Conservation (phyloP, 2,329 filamentous ascomycete genomes). For the Pseudopyricularia javanii region DNA sequence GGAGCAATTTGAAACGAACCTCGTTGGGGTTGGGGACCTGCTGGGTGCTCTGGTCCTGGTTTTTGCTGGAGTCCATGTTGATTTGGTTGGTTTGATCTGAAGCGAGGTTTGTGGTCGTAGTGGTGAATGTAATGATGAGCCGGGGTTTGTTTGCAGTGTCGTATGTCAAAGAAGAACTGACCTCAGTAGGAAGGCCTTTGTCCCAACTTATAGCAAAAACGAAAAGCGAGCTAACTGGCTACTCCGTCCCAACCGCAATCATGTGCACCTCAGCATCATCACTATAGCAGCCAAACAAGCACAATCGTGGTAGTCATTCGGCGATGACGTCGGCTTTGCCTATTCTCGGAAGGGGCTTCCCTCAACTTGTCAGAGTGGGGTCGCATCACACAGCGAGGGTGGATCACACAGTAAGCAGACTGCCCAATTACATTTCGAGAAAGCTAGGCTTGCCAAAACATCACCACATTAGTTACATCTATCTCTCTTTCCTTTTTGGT, state of each 20-base stretch:
- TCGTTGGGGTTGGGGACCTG: constrained; percentile 10
- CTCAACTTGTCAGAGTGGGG: background rate
- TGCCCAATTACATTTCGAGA: background rate
- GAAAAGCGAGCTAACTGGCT: background rate
- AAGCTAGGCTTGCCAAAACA: background rate
- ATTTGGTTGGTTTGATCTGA: background rate
- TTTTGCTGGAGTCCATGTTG: constrained; percentile 15
- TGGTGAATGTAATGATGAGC: background rate
- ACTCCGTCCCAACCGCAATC: background rate
- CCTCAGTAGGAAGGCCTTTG: background rate
- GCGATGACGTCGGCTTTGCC: background rate
- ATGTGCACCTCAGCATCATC: background rate
- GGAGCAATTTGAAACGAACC: background rate
- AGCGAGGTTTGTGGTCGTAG: background rate
- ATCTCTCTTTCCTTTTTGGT: too few species aligned
- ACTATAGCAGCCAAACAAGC: background rate
- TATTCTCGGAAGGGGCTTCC: background rate
- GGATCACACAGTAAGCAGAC: background rate
- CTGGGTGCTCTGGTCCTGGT: constrained; percentile 9
- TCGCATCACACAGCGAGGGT: background rate
- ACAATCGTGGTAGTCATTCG: background rate
- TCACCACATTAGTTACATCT: background rate
- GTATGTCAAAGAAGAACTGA: background rate
- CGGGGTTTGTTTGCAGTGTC: background rate
- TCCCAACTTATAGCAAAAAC: background rate